Conservation (phyloP, 1,139 yeast genomes). For the Saccharomyces hybrid region DNA sequence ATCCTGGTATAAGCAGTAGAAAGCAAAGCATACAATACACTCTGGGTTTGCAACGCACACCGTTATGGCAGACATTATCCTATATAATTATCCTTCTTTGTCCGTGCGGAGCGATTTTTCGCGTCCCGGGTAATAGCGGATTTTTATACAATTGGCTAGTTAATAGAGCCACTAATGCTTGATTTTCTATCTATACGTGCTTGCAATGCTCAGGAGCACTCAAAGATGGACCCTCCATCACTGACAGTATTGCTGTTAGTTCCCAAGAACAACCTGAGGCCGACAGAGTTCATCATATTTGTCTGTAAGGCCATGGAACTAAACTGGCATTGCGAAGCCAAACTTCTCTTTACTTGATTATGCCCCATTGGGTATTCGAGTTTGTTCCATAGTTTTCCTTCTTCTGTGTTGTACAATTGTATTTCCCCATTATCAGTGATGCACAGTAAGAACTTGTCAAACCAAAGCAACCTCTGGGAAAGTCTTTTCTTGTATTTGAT, state of each 20-base stretch:
- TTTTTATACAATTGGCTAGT: background rate
- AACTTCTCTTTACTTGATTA: slow-evolving; percentile 2
- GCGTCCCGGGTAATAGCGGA: background rate
- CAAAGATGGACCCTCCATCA: background rate
- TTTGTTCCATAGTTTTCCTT: slow-evolving; percentile 43
- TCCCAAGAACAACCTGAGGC: slow-evolving; percentile 16
- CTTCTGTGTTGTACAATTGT: slow-evolving; percentile 50
- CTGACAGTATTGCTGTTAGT: slow-evolving; percentile 8
- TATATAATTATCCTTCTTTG: background rate
- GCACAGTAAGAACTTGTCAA: slow-evolving; percentile 52
- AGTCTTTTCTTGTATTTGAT: slow-evolving; percentile 33
- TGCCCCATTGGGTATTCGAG: slow-evolving; percentile 10
- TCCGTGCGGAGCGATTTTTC: background rate
- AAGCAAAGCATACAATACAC: background rate
- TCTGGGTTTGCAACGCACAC: background rate
- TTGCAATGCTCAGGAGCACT: background rate
- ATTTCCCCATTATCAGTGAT: slow-evolving; percentile 69
- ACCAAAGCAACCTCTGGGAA: slow-evolving; percentile 44
- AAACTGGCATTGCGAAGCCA: slow-evolving; percentile 1
- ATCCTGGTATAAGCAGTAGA: background rate
- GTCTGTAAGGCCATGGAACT: slow-evolving; percentile 3
- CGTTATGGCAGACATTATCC: background rate
- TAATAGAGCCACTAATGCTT: background rate
- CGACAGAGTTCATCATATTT: slow-evolving; percentile 12
- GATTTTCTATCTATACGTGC: background rate